phyloP scores from a whole-genome alignment of 306 rosid genomes.

The Malus sieversii region DNA sequence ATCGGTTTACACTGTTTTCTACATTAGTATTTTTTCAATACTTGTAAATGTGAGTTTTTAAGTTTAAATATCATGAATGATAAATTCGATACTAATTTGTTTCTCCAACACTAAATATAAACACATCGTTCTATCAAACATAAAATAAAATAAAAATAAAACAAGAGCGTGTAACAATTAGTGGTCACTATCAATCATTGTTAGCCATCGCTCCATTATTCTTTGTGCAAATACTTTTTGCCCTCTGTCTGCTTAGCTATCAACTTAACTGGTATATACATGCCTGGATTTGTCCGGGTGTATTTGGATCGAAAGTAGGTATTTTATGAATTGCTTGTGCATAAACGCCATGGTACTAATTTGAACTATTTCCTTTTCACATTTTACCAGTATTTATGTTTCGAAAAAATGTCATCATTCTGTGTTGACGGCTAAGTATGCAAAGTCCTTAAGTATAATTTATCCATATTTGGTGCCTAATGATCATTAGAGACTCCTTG shows the following conservation, averaged over 20 bases:
- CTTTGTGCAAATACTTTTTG: neutral
- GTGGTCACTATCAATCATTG: neutral
- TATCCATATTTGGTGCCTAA: neutral
- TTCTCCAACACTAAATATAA: no score
- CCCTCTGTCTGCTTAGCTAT: neutral
- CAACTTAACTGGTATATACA: neutral
- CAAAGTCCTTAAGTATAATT: neutral
- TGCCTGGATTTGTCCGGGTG: neutral
- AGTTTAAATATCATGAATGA: no score
- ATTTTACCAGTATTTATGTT: neutral
- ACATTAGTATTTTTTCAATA: no score
- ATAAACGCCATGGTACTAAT: neutral
- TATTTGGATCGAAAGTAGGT: neutral
- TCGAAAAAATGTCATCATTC: neutral
- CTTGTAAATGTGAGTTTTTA: no score
- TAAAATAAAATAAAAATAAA: no score
- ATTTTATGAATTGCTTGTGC: neutral
- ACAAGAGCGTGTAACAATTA: neutral
- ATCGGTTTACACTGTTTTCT: no score
- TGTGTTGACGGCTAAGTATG: neutral
- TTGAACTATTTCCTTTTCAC: neutral
- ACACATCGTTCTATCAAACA: no score
- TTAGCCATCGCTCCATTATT: neutral
- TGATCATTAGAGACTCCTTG: no score
- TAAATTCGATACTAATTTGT: no score